These are phyloP conservation scores for Cryoendolithus antarcticus DNA, from an alignment of 2,329 filamentous ascomycete genomes.

Conservation along the genomic window DNA sequence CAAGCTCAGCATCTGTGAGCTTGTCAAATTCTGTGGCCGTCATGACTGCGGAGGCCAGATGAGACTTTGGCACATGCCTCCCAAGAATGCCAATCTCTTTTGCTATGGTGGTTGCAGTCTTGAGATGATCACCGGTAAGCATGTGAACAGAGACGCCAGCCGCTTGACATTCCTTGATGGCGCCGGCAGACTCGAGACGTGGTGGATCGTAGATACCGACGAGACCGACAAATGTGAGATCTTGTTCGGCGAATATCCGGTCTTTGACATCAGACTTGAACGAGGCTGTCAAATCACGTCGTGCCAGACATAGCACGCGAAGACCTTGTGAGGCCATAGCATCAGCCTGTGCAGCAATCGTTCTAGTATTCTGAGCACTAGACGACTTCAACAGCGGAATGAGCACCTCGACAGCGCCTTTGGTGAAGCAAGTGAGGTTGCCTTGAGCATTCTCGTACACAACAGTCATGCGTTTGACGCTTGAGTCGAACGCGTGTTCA, in stretches of 20 bases:
- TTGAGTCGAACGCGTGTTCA: slow-evolving; percentile 23
- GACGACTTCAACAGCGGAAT: slow-evolving; percentile 17
- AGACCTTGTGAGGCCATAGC: slow-evolving; percentile 20
- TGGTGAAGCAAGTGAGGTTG: slow-evolving; percentile 17
- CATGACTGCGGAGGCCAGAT: slow-evolving; percentile 24
- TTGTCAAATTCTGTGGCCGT: slow-evolving; percentile 30
- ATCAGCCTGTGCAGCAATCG: slow-evolving; percentile 17
- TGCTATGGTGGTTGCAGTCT: slow-evolving; percentile 35
- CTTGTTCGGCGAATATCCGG: slow-evolving; percentile 13
- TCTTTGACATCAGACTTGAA: slow-evolving; percentile 8
- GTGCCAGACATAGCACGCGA: slow-evolving; percentile 21
- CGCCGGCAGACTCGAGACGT: slow-evolving; percentile 22
- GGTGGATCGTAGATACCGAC: slow-evolving; percentile 23
- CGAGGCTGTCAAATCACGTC: slow-evolving; percentile 7
- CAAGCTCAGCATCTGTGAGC: slow-evolving; percentile 27
- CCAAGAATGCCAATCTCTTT: slow-evolving; percentile 30
- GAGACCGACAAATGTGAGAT: slow-evolving; percentile 19
- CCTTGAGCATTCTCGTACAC: slow-evolving; percentile 12
- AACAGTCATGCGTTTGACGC: slow-evolving; percentile 23
- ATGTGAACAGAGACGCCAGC: slow-evolving; percentile 38
- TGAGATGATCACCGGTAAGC: slow-evolving; percentile 36
- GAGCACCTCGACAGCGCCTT: slow-evolving; percentile 22
- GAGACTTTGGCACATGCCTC: slow-evolving; percentile 12
- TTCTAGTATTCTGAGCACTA: slow-evolving; percentile 9
- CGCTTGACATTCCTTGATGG: slow-evolving; percentile 32